Evolutionary conservation across 2,329 filamentous ascomycete species (phyloP), one percentile per base, ranked within the genome.

Genomic region (Fusarium aywerte): DNA sequence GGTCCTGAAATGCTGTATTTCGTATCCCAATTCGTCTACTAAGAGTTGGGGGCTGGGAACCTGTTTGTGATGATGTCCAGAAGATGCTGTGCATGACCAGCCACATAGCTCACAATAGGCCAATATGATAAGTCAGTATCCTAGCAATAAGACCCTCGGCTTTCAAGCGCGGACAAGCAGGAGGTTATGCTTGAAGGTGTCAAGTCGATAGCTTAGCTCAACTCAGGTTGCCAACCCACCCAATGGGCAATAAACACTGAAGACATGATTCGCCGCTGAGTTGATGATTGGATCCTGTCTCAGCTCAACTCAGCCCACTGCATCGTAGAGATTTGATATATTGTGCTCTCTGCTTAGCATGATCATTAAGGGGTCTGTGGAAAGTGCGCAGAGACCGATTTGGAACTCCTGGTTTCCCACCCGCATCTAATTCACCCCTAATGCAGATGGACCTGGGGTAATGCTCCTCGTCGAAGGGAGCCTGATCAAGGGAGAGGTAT

Each of bases 131-230:
- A 8, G 23, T n/a, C 53, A 59, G 31, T 32, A 32, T 31, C 40
- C 18, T 16, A 36, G 27, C 18, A 29, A 32, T 36, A 8, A 5
- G n/a, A 54, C 38, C 43, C 48, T 65, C 53, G 64, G 58, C 47
- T 43, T 23, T 56, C 20, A 42, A 45, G 16, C n/a, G 38, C 48
- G 53, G 64, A 64, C 48, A 60, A 65, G 53, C 45, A 59, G 59
- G 42, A 60, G 23, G 35, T 40, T 25, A 33, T 32, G 15, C 32
- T 53, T 23, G 33, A 52, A 48, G 40, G 35, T 31, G 31, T 35
- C 15, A 27, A 18, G 25, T 15, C 25, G n/a, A 32, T 39, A 16
- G 18, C 25, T 39, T 31, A 32, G 40, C 31, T 38, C 39, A 40
- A 40, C 29, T 59, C n/a, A 47, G 44, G n/a, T n/a, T 45, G 52